Base-by-base conservation (phyloP, 768 basidiomycete species). In the Amanita fuliginea region DNA sequence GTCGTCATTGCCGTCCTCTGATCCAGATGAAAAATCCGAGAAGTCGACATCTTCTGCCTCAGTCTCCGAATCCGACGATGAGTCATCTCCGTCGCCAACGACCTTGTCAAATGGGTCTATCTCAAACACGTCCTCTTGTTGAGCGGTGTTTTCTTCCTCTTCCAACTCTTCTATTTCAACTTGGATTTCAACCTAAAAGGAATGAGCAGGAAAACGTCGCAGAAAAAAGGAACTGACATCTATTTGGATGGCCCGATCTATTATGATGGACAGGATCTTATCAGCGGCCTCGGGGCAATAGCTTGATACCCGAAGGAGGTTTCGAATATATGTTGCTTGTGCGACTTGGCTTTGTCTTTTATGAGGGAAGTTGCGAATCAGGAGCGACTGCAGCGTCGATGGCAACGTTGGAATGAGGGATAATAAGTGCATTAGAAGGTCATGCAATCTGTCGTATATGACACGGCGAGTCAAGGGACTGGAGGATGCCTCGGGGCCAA, bases 221-320 rank as follows among this genome's bases (percentile, higher is more conserved):
- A 50, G 44, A 9, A 6, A 24, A 35, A 18, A 42, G 4, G 33
- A 30, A 73, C 89, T 50, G 59, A 94, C 95, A 64, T 99, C 96
- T 51, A 99, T 93, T 64, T 94, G 84, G 28, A 98, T 83, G 24
- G 92, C 86, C n/a, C 92, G 81, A 63, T 96, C 93, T 19, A 99
- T 76, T 30, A 97, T 88, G 0, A 84, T 83, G 2, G 82, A 83
- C 30, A 97, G 68, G 36, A 97, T 81, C 55, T 81, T 82, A 54
- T 93, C 92, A 1, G 79, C 70, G 18, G 97, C 69, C 60, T 91
- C 93, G 0, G 89, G 81, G 59, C 94, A 97, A 62, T 96, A 98
- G 32, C 80, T 76, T 0, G 83, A 83, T 33, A 97, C 67, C 30
- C 78, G 78, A 5, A 98, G 75, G 13, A 92, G 64, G 62, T 99